These are phyloP conservation scores for Gautieria morchelliformis DNA, from an alignment of 768 basidiomycete genomes.

Conservation along the genomic window DNA sequence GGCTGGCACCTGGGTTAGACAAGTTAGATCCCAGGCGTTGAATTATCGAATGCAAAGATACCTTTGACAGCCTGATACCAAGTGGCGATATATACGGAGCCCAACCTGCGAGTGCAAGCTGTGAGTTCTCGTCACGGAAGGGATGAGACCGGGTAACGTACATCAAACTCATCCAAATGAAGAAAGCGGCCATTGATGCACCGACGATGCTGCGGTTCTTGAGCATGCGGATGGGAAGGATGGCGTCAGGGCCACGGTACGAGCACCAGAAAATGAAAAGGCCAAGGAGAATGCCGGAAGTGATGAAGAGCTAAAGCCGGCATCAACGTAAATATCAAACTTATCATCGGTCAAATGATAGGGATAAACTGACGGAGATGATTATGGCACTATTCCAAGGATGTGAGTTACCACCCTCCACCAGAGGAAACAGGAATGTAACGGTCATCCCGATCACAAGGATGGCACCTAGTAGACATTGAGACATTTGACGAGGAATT, in stretches of 20 bases:
- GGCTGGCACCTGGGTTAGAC: background rate
- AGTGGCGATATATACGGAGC: slow-evolving; percentile 5
- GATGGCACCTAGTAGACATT: slow-evolving; percentile 9
- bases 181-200: background rate
- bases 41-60: background rate
- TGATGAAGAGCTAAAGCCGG: background rate
- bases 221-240: slow-evolving; percentile 1
- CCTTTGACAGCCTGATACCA: slow-evolving; percentile 10
- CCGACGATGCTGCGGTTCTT: slow-evolving; percentile 4
- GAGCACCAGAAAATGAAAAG: slow-evolving; percentile 3
- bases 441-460: slow-evolving; percentile 25
- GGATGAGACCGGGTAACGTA: background rate
- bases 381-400: slow-evolving; percentile 15
- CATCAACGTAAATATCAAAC: background rate
- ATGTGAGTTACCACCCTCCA: slow-evolving; percentile 32
- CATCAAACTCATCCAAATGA: slow-evolving; percentile 8
- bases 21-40: background rate
- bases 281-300: background rate
- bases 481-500: background rate
- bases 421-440: slow-evolving; percentile 29
- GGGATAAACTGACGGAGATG: background rate
- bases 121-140: background rate
- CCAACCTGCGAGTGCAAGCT: background rate
- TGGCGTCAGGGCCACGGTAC: background rate
- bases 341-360: background rate